Conservation (phyloP, 257 asterid species). For the Nicotiana noctiflora region DNA sequence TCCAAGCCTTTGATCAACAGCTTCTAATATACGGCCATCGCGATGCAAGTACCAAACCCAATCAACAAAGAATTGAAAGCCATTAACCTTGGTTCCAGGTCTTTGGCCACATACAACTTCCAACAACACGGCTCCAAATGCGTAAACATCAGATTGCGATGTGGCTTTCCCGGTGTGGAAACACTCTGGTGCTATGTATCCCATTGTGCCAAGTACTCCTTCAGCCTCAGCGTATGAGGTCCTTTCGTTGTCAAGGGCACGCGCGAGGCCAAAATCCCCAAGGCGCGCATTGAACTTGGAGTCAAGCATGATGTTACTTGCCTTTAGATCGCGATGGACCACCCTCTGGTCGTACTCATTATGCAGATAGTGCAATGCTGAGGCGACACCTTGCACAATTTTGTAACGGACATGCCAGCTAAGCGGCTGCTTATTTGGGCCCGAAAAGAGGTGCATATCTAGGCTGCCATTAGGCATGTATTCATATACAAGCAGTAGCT, state of each 20-base stretch:
- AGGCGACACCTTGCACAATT: slow-evolving; percentile 63
- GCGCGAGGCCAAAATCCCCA: slow-evolving; percentile 93
- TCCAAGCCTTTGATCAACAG: slow-evolving; percentile 56
- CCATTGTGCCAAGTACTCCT: slow-evolving; percentile 73
- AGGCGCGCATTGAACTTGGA: slow-evolving; percentile 69
- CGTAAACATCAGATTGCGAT: slow-evolving; percentile 69
- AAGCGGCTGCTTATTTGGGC: slow-evolving; percentile 30
- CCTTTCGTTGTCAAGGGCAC: slow-evolving; percentile 71
- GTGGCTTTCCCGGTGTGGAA: slow-evolving; percentile 87
- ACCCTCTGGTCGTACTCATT: slow-evolving; percentile 75
- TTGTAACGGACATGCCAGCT: slow-evolving; percentile 62
- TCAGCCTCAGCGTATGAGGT: slow-evolving; percentile 79
- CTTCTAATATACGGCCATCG: slow-evolving; percentile 53
- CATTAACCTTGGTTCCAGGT: slow-evolving; percentile 57
- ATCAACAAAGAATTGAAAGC: slow-evolving; percentile 52
- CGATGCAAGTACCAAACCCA: slow-evolving; percentile 89
- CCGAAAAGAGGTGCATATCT: slow-evolving; percentile 66
- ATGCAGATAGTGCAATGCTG: slow-evolving; percentile 86
- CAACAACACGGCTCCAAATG: slow-evolving; percentile 69
- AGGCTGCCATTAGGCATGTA: slow-evolving; percentile 94
- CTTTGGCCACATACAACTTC: slow-evolving; percentile 68
- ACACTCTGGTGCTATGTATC: slow-evolving; percentile 93
- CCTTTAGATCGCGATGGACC: slow-evolving; percentile 80
- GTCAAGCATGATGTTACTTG: slow-evolving; percentile 92
- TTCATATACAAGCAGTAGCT: slow-evolving; percentile 71